Evolutionary conservation across 2,329 filamentous ascomycete species (phyloP), one percentile per base, ranked within the genome.

Genomic region (Coccinonectria pachysandricola): DNA sequence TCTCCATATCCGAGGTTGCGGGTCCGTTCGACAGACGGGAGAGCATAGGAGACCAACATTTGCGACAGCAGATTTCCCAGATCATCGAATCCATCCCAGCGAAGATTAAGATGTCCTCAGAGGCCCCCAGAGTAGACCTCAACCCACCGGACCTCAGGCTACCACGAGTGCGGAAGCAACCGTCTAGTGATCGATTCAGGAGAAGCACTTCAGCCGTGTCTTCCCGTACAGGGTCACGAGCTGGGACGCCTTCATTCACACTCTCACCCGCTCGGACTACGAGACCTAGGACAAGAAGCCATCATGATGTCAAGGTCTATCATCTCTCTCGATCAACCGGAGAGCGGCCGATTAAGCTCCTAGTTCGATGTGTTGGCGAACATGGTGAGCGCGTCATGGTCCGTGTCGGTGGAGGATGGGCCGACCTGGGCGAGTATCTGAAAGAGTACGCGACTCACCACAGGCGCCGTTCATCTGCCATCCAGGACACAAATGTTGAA

Each of bases 341-440:
- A 30, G 79, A 91, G 38, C 74, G 84, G 8, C 91, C 91, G 1
- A 87, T 95, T 49, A 96, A 95, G 56, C 71, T 98, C 5, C 93
- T 92, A 46, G 87, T 98, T 27, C 80, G 91, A 10, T 77, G 86
- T 2, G 87, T 98, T 3, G 91, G 91, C 25, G 86, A 94, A 52
- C 69, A 75, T 30, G 84, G 83, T 10, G 86, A 96, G 54, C 76
- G 91, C 26, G 86, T 96, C 35, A 96, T 98, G 91, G 91, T 98
- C 6, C 81, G 91, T 18, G 88, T 98, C 8, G 91, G 91, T 8
- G 91, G 91, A 32, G 91, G 91, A n/a, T 98, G 91, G 91, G 86
- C 87, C 9, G 91, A 98, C 53, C 64, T 98, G 12, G 88, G 82
- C 19, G 91, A 96, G 53, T 98, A 95, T 48, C 66, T 98, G 21